phyloP scores from a whole-genome alignment of 495 filamentous ascomycete genomes.

The Collariella sp. region DNA sequence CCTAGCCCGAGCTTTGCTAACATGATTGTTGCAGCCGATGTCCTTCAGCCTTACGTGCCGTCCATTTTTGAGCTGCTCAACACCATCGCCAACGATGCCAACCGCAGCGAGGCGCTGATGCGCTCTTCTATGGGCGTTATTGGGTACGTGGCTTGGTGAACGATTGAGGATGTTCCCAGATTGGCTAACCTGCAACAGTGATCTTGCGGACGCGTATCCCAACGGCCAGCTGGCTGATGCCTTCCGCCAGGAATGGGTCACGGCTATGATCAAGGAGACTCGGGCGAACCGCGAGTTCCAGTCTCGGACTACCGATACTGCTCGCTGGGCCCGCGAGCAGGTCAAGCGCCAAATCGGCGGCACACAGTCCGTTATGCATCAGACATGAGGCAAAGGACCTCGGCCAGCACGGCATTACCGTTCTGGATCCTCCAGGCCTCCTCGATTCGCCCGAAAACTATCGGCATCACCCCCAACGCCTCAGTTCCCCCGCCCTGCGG shows the following conservation, averaged over 20 bases:
- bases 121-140: slow-evolving; percentile 91
- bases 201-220: slow-evolving; percentile 88
- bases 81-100: slow-evolving; percentile 66
- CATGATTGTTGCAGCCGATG: slow-evolving; percentile 41
- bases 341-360: slow-evolving; percentile 81
- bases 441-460: slow-evolving; percentile 1
- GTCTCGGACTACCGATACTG: slow-evolving; percentile 79
- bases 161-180: background rate
- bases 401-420: slow-evolving; percentile 8
- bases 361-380: slow-evolving; percentile 37
- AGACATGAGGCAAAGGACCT: slow-evolving; percentile 29
- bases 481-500: background rate
- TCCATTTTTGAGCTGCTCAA: slow-evolving; percentile 86
- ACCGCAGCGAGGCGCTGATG: slow-evolving; percentile 85
- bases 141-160: slow-evolving; percentile 52
- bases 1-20: slow-evolving; percentile 17
- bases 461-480: slow-evolving; percentile 9
- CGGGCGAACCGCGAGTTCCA: slow-evolving; percentile 76
- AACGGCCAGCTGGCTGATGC: slow-evolving; percentile 73
- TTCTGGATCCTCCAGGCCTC: slow-evolving; percentile 1
- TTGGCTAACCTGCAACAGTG: slow-evolving; percentile 43
- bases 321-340: slow-evolving; percentile 94
- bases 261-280: slow-evolving; percentile 75
- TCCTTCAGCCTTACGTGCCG: slow-evolving; percentile 68
- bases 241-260: slow-evolving; percentile 89